Conservation (phyloP, 768 basidiomycete species). For the Boletus reticulatus region DNA sequence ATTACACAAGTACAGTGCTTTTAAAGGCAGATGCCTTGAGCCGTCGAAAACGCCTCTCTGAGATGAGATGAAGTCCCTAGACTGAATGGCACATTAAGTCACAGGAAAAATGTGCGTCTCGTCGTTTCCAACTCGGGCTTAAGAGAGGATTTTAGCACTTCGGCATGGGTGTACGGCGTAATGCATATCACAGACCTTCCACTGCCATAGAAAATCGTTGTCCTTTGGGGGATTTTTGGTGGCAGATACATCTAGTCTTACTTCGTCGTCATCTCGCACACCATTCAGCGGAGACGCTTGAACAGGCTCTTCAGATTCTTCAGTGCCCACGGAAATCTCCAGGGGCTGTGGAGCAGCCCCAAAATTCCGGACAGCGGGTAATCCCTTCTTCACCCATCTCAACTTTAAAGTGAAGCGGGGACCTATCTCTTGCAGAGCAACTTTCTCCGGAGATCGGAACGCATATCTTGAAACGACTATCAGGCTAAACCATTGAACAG, state of each 20-base stretch:
- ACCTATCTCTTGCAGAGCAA: constrained; percentile 94
- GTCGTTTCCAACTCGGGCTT: constrained; percentile 94
- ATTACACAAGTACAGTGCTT: too few species aligned
- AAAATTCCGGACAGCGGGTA: constrained; percentile 75
- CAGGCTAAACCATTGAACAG: neutral
- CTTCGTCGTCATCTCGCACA: constrained; percentile 16
- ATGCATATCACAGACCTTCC: constrained; percentile 64
- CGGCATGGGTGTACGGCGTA: neutral
- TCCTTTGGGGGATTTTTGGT: constrained; percentile 53
- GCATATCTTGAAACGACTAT: constrained; percentile 61
- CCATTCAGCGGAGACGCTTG: constrained; percentile 16
- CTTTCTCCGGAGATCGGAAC: constrained; percentile 88
- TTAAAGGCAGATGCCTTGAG: too few species aligned
- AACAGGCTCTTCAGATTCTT: constrained; percentile 25
- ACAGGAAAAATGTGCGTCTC: constrained; percentile 89
- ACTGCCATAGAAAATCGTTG: constrained; percentile 83
- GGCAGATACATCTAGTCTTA: constrained; percentile 6
- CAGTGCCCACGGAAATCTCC: constrained; percentile 46
- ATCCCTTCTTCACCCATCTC: constrained; percentile 81
- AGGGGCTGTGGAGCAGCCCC: constrained; percentile 60
- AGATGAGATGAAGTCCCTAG: too few species aligned
- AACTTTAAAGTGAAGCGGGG: constrained; percentile 96
- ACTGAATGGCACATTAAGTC: constrained; percentile 10
- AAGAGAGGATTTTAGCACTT: constrained; percentile 2
- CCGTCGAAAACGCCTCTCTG: too few species aligned